Conservation (phyloP, 2,329 filamentous ascomycete genomes). For the Sarocladium strictum region DNA sequence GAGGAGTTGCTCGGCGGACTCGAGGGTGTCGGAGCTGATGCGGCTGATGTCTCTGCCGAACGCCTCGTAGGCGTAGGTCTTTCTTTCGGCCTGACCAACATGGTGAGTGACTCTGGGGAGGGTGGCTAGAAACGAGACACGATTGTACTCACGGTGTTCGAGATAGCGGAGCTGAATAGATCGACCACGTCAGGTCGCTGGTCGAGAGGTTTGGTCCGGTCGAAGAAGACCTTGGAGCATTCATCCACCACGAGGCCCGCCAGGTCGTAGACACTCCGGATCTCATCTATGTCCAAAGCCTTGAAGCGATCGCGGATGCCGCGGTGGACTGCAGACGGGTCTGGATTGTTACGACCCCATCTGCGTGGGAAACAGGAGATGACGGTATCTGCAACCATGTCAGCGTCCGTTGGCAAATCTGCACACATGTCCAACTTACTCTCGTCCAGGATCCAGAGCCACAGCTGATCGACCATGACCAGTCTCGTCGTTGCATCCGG, state of each 20-base stretch:
- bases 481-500: conserved; percentile 13
- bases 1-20: conserved; percentile 17
- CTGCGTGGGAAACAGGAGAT: conserved; percentile 31
- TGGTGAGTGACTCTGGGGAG: background rate
- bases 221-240: conserved; percentile 16
- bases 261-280: conserved; percentile 14
- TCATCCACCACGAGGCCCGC: conserved; percentile 15
- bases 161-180: conserved; percentile 16
- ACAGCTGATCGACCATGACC: conserved; percentile 16
- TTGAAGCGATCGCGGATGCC: conserved; percentile 27
- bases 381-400: conserved; percentile 25
- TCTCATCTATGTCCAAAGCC: conserved; percentile 13
- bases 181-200: conserved; percentile 15
- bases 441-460: conserved; percentile 16
- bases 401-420: conserved; percentile 9
- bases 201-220: conserved; percentile 13
- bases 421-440: conserved; percentile 10
- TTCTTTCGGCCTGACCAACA: conserved; percentile 12
- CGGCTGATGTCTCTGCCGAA: conserved; percentile 14
- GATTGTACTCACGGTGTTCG: conserved; percentile 13
- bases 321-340: conserved; percentile 29
- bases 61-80: conserved; percentile 13
- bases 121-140: background rate
- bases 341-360: conserved; percentile 31
- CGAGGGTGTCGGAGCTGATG: conserved; percentile 22